phyloP scores from a whole-genome alignment of 2,329 filamentous ascomycete genomes.

The Colletotrichum endophyticum region DNA sequence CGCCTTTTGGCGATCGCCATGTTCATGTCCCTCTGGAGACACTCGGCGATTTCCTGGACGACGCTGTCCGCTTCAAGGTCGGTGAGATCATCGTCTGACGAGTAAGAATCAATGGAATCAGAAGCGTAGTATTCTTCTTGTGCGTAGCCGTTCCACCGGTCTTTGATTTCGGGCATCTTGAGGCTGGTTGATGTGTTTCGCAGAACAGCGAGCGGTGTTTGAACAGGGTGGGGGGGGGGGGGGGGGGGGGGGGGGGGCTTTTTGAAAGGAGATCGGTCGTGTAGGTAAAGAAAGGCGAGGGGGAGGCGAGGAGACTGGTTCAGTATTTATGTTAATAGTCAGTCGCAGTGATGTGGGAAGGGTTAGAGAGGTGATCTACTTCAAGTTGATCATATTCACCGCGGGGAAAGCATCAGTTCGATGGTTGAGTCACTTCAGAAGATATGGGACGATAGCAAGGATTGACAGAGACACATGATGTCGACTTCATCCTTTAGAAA shows the following conservation, averaged over 20 bases:
- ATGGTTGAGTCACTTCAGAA: background rate
- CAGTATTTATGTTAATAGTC: background rate
- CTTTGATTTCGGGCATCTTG: background rate
- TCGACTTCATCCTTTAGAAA: background rate
- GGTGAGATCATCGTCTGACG: background rate
- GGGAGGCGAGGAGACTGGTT: fast-evolving
- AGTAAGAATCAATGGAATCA: background rate
- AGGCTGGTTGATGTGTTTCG: background rate
- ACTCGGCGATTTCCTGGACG: background rate
- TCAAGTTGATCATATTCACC: fast-evolving
- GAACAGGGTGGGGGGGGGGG: too few species aligned
- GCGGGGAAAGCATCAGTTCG: too few species aligned
- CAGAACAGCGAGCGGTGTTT: background rate
- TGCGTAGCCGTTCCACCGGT: fast-evolving
- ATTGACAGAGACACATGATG: background rate
- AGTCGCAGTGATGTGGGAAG: background rate
- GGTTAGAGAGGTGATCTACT: background rate
- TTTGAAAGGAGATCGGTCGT: background rate
- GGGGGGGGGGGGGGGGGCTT: too few species aligned
- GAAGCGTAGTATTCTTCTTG: background rate
- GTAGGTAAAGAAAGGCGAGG: background rate
- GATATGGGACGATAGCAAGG: background rate
- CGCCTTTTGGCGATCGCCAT: background rate
- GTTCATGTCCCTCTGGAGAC: background rate
- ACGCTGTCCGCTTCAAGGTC: background rate